A percentile compares a stretch with the other conserved stretches of the same genome.
Conservation (phyloP, 1,284 basidiomycete genomes). For the Taiwanofungus camphoratus region DNA sequence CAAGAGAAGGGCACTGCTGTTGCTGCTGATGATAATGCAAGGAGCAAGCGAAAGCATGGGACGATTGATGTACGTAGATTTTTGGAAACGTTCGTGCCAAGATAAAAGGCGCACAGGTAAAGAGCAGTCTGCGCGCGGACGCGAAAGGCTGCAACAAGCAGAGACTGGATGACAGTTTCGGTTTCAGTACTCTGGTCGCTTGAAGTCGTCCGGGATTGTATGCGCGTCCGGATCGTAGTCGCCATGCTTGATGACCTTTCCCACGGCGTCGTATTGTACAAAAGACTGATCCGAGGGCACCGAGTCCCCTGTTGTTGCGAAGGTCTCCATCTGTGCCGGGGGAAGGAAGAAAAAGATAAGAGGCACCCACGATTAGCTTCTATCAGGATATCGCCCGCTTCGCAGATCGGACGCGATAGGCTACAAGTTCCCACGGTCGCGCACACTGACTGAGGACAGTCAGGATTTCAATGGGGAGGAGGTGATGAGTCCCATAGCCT, state of each 20-base stretch:
- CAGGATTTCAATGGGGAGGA: too few species aligned
- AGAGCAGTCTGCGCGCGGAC: neutral
- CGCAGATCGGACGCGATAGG: too few species aligned
- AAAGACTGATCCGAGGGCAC: slow-evolving; percentile 32
- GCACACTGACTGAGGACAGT: too few species aligned
- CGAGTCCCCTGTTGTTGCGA: slow-evolving; percentile 33
- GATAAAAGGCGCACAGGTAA: neutral
- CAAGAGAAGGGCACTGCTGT: neutral
- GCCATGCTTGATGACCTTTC: slow-evolving; percentile 33
- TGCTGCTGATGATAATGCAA: slow-evolving; percentile 4
- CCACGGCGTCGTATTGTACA: slow-evolving; percentile 47
- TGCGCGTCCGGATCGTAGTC: slow-evolving; percentile 44
- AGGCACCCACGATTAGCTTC: too few species aligned
- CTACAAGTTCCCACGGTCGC: too few species aligned
- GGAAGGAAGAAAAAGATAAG: too few species aligned
- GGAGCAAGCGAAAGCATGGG: neutral
- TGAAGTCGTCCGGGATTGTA: slow-evolving; percentile 57
- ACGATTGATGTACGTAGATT: slow-evolving; percentile 1
- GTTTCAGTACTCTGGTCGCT: slow-evolving; percentile 32
- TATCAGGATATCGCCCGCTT: too few species aligned
- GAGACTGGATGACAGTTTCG: neutral
- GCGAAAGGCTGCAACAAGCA: neutral
- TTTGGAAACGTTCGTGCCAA: neutral
- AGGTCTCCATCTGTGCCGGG: slow-evolving; percentile 46
- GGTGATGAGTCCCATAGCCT: too few species aligned